Base-by-base conservation (phyloP, 139 green algal genomes). In the Yamagishiella unicocca region DNA sequence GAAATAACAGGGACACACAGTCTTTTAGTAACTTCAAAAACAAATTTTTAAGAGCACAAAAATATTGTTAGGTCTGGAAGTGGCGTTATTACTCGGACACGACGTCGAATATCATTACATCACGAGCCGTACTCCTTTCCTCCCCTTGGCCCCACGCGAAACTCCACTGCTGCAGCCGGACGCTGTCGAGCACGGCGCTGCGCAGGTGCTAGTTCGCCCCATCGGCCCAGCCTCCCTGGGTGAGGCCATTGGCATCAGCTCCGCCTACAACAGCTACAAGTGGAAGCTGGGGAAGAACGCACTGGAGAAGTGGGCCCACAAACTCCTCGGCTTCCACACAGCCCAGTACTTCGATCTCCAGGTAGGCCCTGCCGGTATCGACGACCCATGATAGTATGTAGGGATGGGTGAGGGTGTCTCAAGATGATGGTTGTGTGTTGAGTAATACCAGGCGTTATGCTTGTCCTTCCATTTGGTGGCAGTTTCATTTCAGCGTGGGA, bases 191-290 rank as follows among this genome's bases (percentile, higher is more conserved):
- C n/a, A n/a, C n/a, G n/a, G n/a, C n/a, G n/a, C n/a, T n/a, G n/a
- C n/a, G n/a, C 3, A 45, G 4, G 66, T 21, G 35, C 14, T 29
- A 5, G 78, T 85, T 40, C 78, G 78, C 29, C 78, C 61, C 78
- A 75, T 71, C 24, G 78, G 78, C 46, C 78, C 78, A 14, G 58
- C 61, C 27, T 76, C 78, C 29, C 38, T 85, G 58, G 78, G 29
- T 4, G 78, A 85, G 38, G 78, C 78, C 58, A 75, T 50, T 29
- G 78, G 78, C 25, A 85, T 85, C 78, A 85, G 78, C 78, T 64
- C 38, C 40, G 58, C 38, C 78, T 85, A 76, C 78, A 73, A 37
- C 58, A 40, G 14, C 37, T 31, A 31, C 12, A 21, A 27, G 78
- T 46, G 38, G 38, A 12, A n/a, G 27, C 4, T 40, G 27, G 17